These are phyloP conservation scores for Melastoma candidum DNA, from an alignment of 441 rosid species.

Conservation along the genomic window DNA sequence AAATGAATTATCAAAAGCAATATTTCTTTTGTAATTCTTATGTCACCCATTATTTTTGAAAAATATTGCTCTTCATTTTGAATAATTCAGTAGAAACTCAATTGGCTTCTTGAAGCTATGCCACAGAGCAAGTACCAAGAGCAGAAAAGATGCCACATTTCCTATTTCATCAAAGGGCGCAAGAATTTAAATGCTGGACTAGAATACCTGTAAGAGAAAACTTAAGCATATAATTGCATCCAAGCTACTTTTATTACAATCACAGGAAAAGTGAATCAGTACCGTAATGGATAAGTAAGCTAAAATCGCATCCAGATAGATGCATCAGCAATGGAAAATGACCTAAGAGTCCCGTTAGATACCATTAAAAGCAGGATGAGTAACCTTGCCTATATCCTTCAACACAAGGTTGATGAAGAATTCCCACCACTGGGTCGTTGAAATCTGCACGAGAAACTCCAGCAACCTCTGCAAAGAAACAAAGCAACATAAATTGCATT, in stretches of 20 bases:
- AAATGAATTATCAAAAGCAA: slow-evolving; percentile 1
- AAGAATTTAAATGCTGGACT: too few relatives aligned
- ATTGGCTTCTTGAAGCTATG: background rate
- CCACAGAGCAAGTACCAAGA: too few relatives aligned
- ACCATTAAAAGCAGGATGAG: background rate
- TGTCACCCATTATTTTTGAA: too few relatives aligned
- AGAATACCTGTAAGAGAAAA: too few relatives aligned
- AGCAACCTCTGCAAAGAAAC: slow-evolving; percentile 36
- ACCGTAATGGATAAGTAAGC: too few relatives aligned
- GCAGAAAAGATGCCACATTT: slow-evolving; percentile 2
- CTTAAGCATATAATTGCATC: too few relatives aligned
- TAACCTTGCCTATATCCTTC: slow-evolving; percentile 42
- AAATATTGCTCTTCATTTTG: too few relatives aligned
- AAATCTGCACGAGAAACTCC: slow-evolving; percentile 31
- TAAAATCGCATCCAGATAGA: slow-evolving; percentile 1
- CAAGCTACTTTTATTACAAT: too few relatives aligned
- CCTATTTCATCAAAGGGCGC: too few relatives aligned
- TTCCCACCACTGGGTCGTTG: slow-evolving; percentile 45
- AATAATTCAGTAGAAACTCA: background rate
- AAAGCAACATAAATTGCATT: slow-evolving; percentile 10
- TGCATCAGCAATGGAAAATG: slow-evolving; percentile 3
- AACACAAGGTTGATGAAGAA: slow-evolving; percentile 54
- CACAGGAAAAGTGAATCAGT: too few relatives aligned
- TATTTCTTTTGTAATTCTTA: too few relatives aligned
- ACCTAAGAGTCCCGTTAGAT: slow-evolving; percentile 2